Evolutionary conservation across 441 rosid genomes (phyloP).

Genomic region (Aquilaria agallochum): DNA sequence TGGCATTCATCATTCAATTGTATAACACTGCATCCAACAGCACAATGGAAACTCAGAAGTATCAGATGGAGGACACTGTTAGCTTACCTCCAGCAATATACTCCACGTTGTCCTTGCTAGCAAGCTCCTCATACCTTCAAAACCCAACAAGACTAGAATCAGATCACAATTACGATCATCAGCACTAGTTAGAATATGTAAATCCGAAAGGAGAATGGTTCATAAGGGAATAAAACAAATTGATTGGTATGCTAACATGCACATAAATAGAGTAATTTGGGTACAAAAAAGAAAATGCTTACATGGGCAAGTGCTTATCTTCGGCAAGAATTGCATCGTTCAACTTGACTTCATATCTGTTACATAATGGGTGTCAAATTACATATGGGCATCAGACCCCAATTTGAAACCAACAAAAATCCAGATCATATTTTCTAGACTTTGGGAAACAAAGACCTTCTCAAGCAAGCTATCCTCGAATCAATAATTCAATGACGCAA

Average conservation of each 20-base stretch:
- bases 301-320: slow-evolving; percentile 94
- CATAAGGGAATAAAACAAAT: no score
- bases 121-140: slow-evolving; percentile 81
- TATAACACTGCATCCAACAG: background rate
- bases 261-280: background rate
- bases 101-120: slow-evolving; percentile 53
- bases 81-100: slow-evolving; percentile 92
- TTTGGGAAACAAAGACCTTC: background rate
- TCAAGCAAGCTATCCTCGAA: no score
- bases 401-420: slow-evolving; percentile 12
- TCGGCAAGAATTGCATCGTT: slow-evolving; percentile 96
- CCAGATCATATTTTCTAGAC: background rate
- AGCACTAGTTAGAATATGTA: no score
- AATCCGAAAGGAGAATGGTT: no score
- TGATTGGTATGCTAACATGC: no score
- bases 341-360: slow-evolving; percentile 71
- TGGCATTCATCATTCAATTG: background rate
- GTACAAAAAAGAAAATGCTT: slow-evolving; percentile 19
- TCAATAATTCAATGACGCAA: no score
- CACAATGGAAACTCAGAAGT: background rate
- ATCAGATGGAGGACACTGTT: background rate
- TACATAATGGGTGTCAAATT: background rate
- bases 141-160: slow-evolving; percentile 10
- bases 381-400: no score
- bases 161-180: background rate